These are phyloP conservation scores for Sporisorium exsertum DNA, from an alignment of 1,284 basidiomycete species.

Conservation along the genomic window DNA sequence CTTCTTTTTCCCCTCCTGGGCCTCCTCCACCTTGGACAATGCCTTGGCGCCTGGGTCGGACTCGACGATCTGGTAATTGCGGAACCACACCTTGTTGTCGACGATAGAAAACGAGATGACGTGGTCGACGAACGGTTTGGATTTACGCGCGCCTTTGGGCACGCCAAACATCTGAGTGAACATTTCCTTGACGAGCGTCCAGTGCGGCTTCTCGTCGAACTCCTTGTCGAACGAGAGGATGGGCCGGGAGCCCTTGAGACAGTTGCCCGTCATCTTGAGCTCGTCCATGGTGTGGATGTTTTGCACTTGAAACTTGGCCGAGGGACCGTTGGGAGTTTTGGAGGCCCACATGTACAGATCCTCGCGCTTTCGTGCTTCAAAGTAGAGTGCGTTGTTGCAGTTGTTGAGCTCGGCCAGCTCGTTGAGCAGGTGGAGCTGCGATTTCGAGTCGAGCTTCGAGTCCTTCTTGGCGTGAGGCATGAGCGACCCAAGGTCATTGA, in stretches of 20 bases:
- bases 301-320: conserved; percentile 96
- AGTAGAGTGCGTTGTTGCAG: conserved; percentile 97
- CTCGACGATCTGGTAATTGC: conserved; percentile 87
- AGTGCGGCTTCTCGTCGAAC: conserved; percentile 91
- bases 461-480: conserved; percentile 94
- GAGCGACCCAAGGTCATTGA: conserved; percentile 91
- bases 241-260: conserved; percentile 93
- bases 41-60: conserved; percentile 73
- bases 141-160: conserved; percentile 84
- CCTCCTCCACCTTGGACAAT: conserved; percentile 71
- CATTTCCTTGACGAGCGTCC: conserved; percentile 89
- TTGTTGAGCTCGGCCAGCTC: conserved; percentile 98
- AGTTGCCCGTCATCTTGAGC: conserved; percentile 99
- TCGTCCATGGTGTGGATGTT: conserved; percentile 99
- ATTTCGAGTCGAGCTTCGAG: conserved; percentile 86
- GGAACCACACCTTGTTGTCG: conserved; percentile 98
- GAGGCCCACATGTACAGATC: conserved; percentile 97
- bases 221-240: conserved; percentile 90
- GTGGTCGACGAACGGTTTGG: conserved; percentile 98
- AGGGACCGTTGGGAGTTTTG: conserved; percentile 97
- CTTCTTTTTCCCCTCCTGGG: conserved; percentile 69
- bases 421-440: conserved; percentile 90
- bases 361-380: conserved; percentile 89
- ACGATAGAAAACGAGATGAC: conserved; percentile 94
- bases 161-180: conserved; percentile 97